Evolutionary conservation across 2,329 filamentous ascomycete species (phyloP), one percentile per base, ranked within the genome.

Genomic region (Alternaria sp.): DNA sequence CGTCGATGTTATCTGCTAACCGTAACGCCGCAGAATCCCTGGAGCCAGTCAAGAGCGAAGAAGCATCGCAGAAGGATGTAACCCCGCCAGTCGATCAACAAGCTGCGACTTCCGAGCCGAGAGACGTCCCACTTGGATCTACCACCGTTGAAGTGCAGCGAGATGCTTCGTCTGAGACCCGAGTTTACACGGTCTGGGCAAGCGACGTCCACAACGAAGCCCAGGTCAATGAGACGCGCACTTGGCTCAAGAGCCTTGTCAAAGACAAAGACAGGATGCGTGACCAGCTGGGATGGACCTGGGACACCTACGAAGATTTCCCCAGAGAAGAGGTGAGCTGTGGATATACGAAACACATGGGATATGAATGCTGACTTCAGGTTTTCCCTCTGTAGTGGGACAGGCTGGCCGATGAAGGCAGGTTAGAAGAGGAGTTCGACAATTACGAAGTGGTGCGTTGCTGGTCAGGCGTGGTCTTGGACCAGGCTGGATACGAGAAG

Each of bases 401-500:
- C 37, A 41, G 0, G 37, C 37, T 41, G 37, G 0, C 0, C 37
- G 37, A 41, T 2, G 37, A 41, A 41, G 37, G 37, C 1, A 41
- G 37, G 37, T 1, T 41, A 0, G 37, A 41, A 1, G 37, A 41
- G n/a, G 37, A 41, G 37, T 1, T 41, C n/a, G 37, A 41, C 1
- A 41, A 41, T 18, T 18, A 0, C 37, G 37, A 41, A 18, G 37
- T 41, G 37, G 37, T 41, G 2, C 37, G 37, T 9, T 4, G 4
- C 3, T 41, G 37, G 37, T 41, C 37, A 41, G 37, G 37, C 3
- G 37, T 41, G 37, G 3, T 41, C 1, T 41, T 41, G 37, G 37
- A 41, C 37, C 37, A 41, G 37, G 37, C 37, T 41, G 37, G 37
- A 41, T 41, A 41, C 37, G 37, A 41, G 37, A 41, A 41, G 37